Conservation (phyloP, 164 flowering plant genomes). For the Nymphaea thermarum region DNA sequence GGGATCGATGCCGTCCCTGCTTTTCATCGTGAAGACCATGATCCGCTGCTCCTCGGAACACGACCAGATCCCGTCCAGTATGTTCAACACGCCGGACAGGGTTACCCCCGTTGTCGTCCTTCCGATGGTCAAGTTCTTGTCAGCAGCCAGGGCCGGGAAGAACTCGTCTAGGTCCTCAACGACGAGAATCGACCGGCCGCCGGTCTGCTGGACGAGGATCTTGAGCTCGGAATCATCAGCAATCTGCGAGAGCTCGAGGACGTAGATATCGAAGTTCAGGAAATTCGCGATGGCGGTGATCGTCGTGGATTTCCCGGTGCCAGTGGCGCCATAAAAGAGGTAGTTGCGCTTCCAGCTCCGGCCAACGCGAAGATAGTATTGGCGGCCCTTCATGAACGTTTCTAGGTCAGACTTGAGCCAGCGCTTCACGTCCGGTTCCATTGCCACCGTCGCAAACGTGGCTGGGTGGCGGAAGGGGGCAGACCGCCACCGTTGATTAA, state of each 20-base stretch:
- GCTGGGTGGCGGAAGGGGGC: slow-evolving; percentile 67
- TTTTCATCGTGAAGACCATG: slow-evolving; percentile 72
- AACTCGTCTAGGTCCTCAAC: slow-evolving; percentile 63
- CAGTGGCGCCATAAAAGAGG: slow-evolving; percentile 59
- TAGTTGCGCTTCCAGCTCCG: slow-evolving; percentile 84
- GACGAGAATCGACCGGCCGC: slow-evolving; percentile 41
- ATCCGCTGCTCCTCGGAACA: slow-evolving; percentile 70
- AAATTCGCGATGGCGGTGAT: slow-evolving; percentile 68
- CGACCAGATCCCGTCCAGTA: slow-evolving; percentile 79
- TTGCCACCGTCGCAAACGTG: slow-evolving; percentile 54
- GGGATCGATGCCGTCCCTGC: slow-evolving; percentile 42
- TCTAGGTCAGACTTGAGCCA: slow-evolving; percentile 67
- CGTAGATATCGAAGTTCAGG: slow-evolving; percentile 62
- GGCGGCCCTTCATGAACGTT: slow-evolving; percentile 49
- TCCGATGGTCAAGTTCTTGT: too few species aligned
- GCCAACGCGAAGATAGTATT: slow-evolving; percentile 68
- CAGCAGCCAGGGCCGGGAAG: slow-evolving; percentile 2
- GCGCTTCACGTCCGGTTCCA: slow-evolving; percentile 65
- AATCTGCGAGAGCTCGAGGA: slow-evolving; percentile 41
- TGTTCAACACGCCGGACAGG: slow-evolving; percentile 42
- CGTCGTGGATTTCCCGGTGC: slow-evolving; percentile 80
- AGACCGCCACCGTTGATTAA: slow-evolving; percentile 44
- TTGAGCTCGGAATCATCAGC: slow-evolving; percentile 49
- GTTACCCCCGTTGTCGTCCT: slow-evolving; percentile 11
- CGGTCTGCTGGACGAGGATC: slow-evolving; percentile 41